phyloP scores from a whole-genome alignment of 2,329 filamentous ascomycete genomes.

The Penicillium sp. region DNA sequence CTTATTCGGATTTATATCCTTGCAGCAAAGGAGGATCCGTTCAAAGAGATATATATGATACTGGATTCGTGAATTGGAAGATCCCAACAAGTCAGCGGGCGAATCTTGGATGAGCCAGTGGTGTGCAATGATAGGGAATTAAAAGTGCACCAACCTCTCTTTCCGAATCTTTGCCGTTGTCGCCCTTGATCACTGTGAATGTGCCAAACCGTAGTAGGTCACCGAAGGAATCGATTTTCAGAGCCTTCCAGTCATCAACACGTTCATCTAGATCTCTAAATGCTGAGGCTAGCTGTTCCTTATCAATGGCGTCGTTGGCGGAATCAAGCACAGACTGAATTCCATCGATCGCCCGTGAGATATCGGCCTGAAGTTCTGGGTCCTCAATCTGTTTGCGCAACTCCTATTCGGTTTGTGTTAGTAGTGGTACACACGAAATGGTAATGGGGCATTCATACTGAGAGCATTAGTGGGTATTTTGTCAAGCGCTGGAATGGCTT shows the following conservation, averaged over 20 bases:
- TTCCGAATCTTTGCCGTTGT: slow-evolving; percentile 80
- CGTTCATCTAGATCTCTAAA: slow-evolving; percentile 78
- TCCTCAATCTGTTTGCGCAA: slow-evolving; percentile 82
- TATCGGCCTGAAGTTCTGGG: slow-evolving; percentile 71
- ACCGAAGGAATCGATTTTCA: slow-evolving; percentile 89
- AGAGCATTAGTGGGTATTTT: slow-evolving; percentile 90
- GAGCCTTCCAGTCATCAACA: slow-evolving; percentile 97
- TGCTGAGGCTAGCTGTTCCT: slow-evolving; percentile 82
- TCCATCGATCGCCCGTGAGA: slow-evolving; percentile 77
- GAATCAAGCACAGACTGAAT: slow-evolving; percentile 80
- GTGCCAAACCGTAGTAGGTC: slow-evolving; percentile 85
- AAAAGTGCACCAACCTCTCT: slow-evolving; percentile 70
- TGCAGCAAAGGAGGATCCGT: slow-evolving; percentile 93
- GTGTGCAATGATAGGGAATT: neutral
- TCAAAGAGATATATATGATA: slow-evolving; percentile 99
- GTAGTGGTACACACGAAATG: neutral
- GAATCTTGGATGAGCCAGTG: neutral
- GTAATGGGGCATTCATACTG: slow-evolving; percentile 57
- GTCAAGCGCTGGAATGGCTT: slow-evolving; percentile 96
- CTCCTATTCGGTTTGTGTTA: slow-evolving; percentile 60
- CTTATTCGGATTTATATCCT: slow-evolving; percentile 88
- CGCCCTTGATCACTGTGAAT: slow-evolving; percentile 84
- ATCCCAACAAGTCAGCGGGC: slow-evolving; percentile 23
- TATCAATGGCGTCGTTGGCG: slow-evolving; percentile 89
- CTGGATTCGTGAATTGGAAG: slow-evolving; percentile 50